phyloP scores from a whole-genome alignment of 2,329 filamentous ascomycete species.

The Knufia petricola region DNA sequence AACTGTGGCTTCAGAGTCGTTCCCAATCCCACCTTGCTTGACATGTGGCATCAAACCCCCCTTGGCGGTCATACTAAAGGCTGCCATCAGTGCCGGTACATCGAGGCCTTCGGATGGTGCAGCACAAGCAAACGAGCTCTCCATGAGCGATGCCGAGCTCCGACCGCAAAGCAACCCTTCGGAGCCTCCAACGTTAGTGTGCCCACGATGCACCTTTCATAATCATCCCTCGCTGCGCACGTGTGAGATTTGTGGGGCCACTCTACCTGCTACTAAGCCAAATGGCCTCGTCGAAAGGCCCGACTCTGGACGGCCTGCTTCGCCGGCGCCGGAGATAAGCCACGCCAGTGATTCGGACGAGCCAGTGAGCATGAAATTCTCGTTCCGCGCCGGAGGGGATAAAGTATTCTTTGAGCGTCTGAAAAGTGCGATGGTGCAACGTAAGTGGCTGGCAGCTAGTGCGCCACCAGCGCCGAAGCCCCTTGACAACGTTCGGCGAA shows the following conservation, averaged over 20 bases:
- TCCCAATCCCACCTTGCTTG: slow-evolving; percentile 73
- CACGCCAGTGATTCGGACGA: slow-evolving; percentile 40
- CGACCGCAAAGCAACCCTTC: slow-evolving; percentile 9
- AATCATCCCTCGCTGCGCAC: slow-evolving; percentile 79
- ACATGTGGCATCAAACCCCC: slow-evolving; percentile 91
- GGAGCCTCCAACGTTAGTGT: slow-evolving; percentile 35
- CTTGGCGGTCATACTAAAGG: slow-evolving; percentile 72
- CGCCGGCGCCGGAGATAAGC: slow-evolving; percentile 62
- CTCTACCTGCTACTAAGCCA: slow-evolving; percentile 37
- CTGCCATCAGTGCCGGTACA: slow-evolving; percentile 65
- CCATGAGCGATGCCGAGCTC: neutral
- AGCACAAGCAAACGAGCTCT: slow-evolving; percentile 1
- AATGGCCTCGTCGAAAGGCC: slow-evolving; percentile 39
- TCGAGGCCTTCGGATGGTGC: slow-evolving; percentile 27
- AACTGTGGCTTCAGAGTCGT: slow-evolving; percentile 65
- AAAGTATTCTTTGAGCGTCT: slow-evolving; percentile 83
- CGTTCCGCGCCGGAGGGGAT: slow-evolving; percentile 71
- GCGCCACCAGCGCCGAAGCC: slow-evolving; percentile 76
- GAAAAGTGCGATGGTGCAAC: slow-evolving; percentile 77
- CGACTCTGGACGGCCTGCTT: slow-evolving; percentile 50
- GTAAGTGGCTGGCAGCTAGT: slow-evolving; percentile 88
- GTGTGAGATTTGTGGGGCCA: slow-evolving; percentile 85
- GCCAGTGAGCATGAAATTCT: slow-evolving; percentile 74
- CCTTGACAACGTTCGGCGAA: slow-evolving; percentile 25
- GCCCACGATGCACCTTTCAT: slow-evolving; percentile 83